Evolutionary conservation across 441 rosid species (phyloP).

Genomic region (Isatis lusitanica): DNA sequence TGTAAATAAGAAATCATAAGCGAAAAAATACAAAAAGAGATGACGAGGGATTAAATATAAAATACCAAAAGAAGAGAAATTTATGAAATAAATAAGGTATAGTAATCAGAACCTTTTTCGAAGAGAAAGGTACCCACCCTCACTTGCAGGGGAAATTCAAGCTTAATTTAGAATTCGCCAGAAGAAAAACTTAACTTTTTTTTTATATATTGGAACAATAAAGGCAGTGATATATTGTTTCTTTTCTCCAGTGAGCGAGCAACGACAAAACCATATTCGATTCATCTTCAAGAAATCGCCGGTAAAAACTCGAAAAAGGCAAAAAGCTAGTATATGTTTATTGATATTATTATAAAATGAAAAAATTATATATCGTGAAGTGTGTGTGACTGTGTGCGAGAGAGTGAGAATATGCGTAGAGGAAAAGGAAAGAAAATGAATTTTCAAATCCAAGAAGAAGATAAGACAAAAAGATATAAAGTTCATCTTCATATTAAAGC

Average conservation of each 20-base stretch:
- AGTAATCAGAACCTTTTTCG: slow-evolving; percentile 1
- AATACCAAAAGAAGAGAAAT: slow-evolving; percentile 17
- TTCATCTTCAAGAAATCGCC: slow-evolving; percentile 7
- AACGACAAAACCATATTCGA: slow-evolving; percentile 34
- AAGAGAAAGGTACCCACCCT: slow-evolving; percentile 33
- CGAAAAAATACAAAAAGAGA: slow-evolving; percentile 33
- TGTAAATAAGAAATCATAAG: slow-evolving; percentile 31
- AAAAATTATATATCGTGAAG: neutral
- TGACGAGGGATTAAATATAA: slow-evolving; percentile 30
- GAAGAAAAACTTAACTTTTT: neutral
- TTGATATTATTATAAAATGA: slow-evolving; percentile 5
- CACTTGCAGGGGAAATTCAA: slow-evolving; percentile 31
- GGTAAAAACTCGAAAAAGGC: slow-evolving; percentile 24
- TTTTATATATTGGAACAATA: slow-evolving; percentile 10
- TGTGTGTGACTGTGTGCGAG: slow-evolving; percentile 22
- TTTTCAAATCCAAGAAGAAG: slow-evolving; percentile 30
- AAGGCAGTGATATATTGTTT: slow-evolving; percentile 10
- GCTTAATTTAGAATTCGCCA: slow-evolving; percentile 16
- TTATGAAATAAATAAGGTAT: neutral
- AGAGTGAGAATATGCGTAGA: slow-evolving; percentile 27
- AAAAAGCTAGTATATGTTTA: slow-evolving; percentile 3
- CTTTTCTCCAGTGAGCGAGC: neutral
- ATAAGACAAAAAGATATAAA: slow-evolving; percentile 33
- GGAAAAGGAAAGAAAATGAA: slow-evolving; percentile 11
- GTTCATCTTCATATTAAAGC: neutral